These are phyloP conservation scores for Favolaschia claudopus DNA, from an alignment of 768 basidiomycete genomes.

Conservation along the genomic window DNA sequence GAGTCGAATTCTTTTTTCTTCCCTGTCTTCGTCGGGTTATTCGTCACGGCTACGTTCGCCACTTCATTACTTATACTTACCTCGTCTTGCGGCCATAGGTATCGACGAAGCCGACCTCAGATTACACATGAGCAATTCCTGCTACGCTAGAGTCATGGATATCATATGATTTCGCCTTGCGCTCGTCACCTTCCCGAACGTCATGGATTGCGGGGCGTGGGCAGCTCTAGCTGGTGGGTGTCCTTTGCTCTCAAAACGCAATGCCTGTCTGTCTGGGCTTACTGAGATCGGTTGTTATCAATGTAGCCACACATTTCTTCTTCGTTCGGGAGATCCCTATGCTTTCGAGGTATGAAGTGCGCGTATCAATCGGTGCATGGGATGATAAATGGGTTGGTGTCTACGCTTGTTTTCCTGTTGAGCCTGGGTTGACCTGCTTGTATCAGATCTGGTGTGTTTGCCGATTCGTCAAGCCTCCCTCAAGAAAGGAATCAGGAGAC, in stretches of 20 bases:
- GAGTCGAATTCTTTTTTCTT: no score
- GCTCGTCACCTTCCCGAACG: slow-evolving; percentile 59
- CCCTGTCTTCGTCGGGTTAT: no score
- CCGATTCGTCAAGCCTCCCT: slow-evolving; percentile 65
- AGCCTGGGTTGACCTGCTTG: no score
- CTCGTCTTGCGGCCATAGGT: no score
- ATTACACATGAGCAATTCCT: slow-evolving; percentile 80
- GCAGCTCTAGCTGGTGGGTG: slow-evolving; percentile 60
- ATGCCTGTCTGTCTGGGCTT: background rate
- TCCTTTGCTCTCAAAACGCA: no score
- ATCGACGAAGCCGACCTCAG: slow-evolving; percentile 79
- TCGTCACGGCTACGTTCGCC: no score
- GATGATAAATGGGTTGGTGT: slow-evolving; percentile 62
- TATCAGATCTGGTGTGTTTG: slow-evolving; percentile 71
- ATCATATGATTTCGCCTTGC: slow-evolving; percentile 54
- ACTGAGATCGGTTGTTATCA: no score
- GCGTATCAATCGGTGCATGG: slow-evolving; percentile 54
- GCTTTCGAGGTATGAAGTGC: slow-evolving; percentile 55
- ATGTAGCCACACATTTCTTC: slow-evolving; percentile 53
- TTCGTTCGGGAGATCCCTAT: slow-evolving; percentile 61
- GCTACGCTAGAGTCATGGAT: slow-evolving; percentile 74
- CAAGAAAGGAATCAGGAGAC: slow-evolving; percentile 46
- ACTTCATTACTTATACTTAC: no score
- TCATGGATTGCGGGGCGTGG: slow-evolving; percentile 65
- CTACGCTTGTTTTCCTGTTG: no score